A percentile compares a stretch with the other conserved stretches of the same genome.
These are phyloP conservation scores for Fusarium longipes DNA, from an alignment of 2,329 filamentous ascomycete species.

Conservation along the genomic window DNA sequence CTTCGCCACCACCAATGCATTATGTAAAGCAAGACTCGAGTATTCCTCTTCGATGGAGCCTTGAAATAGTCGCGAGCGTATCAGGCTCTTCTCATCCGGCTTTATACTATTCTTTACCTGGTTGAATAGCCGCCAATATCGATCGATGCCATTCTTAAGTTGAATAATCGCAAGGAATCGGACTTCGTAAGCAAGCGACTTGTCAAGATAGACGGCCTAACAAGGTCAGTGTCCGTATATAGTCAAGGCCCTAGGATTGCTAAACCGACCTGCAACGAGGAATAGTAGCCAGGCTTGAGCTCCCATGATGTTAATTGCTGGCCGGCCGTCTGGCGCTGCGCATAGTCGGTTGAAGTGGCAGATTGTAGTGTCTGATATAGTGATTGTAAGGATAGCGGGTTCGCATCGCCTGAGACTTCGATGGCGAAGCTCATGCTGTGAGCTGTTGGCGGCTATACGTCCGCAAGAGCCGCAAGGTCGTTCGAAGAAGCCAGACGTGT, in stretches of 20 bases:
- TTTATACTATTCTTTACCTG: slow-evolving; percentile 71
- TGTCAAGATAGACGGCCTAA: slow-evolving; percentile 84
- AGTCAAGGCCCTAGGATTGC: background rate
- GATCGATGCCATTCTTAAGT: slow-evolving; percentile 96
- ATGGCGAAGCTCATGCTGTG: slow-evolving; percentile 74
- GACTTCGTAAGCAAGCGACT: slow-evolving; percentile 77
- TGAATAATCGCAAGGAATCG: slow-evolving; percentile 93
- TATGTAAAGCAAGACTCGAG: slow-evolving; percentile 82
- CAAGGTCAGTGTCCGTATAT: slow-evolving; percentile 21
- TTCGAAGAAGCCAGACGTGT: slow-evolving; percentile 14
- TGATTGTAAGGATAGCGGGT: slow-evolving; percentile 71
- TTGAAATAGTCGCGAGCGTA: slow-evolving; percentile 79
- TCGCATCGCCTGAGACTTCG: slow-evolving; percentile 85
- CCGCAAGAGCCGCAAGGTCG: slow-evolving; percentile 29
- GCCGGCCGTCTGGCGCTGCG: slow-evolving; percentile 73
- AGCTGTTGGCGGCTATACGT: slow-evolving; percentile 35
- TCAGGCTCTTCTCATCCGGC: slow-evolving; percentile 78
- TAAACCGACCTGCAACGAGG: slow-evolving; percentile 70
- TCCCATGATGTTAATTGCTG: slow-evolving; percentile 81
- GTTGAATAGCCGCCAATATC: slow-evolving; percentile 82
- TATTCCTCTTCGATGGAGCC: slow-evolving; percentile 83
- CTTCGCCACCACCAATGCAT: slow-evolving; percentile 88
- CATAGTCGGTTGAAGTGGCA: slow-evolving; percentile 71
- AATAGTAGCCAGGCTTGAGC: slow-evolving; percentile 72
- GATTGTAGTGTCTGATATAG: slow-evolving; percentile 73